These are phyloP conservation scores for Xylariomycetidae sp. DNA, from an alignment of 2,329 filamentous ascomycete species.

Conservation along the genomic window DNA sequence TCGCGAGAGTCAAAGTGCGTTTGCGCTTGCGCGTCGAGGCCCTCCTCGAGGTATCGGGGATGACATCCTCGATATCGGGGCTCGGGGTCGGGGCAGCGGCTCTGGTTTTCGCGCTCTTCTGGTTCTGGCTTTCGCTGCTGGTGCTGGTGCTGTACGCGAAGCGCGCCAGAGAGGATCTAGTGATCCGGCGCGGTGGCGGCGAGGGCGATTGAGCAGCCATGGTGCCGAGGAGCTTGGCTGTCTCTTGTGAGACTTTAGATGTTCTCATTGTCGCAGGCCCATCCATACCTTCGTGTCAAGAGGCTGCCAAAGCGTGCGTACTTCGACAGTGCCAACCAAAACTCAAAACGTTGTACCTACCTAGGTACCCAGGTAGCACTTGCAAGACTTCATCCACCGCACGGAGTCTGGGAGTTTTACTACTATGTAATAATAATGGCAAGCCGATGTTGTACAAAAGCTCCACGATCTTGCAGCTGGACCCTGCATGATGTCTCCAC, in stretches of 20 bases:
- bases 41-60: slow-evolving; percentile 16
- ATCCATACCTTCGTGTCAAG: too few relatives aligned
- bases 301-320: too few relatives aligned
- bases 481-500: slow-evolving; percentile 2
- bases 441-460: too few relatives aligned
- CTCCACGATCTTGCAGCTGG: slow-evolving; percentile 1
- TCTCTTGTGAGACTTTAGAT: slow-evolving; percentile 6
- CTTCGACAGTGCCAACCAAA: too few relatives aligned
- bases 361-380: too few relatives aligned
- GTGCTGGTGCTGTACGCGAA: slow-evolving; percentile 19
- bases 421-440: too few relatives aligned
- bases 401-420: too few relatives aligned
- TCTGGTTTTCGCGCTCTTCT: too few relatives aligned
- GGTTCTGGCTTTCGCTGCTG: too few relatives aligned
- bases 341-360: too few relatives aligned
- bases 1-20: slow-evolving; percentile 3
- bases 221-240: slow-evolving; percentile 4
- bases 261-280: slow-evolving; percentile 17
- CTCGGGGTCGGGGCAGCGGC: slow-evolving; percentile 4
- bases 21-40: slow-evolving; percentile 22
- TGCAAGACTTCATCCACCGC: too few relatives aligned
- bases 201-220: slow-evolving; percentile 15
- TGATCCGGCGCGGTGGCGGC: slow-evolving; percentile 25
- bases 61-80: slow-evolving; percentile 26
- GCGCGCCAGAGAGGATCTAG: slow-evolving; percentile 26